A percentile compares a stretch with the other conserved stretches of the same genome.
Conservation (phyloP, 257 asterid genomes). For the Verbascum thapsus region DNA sequence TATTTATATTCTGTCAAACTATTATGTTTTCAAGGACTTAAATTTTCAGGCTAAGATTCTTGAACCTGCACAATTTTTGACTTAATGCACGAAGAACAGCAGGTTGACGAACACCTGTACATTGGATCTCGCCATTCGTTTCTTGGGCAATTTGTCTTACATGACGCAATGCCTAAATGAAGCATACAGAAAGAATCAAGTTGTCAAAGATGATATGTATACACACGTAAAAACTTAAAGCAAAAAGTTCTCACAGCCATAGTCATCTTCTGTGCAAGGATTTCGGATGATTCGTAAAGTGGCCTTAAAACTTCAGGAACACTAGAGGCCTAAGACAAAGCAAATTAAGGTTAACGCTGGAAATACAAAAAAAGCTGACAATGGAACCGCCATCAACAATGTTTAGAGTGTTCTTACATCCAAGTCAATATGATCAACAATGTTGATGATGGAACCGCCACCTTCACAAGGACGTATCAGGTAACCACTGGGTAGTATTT, state of each 20-base stretch:
- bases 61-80: conserved; percentile 77
- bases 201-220: neutral
- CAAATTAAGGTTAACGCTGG: neutral
- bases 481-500: conserved; percentile 77
- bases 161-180: conserved; percentile 65
- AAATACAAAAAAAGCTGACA: conserved; percentile 34
- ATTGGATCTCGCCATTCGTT: conserved; percentile 68
- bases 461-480: conserved; percentile 79
- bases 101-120: conserved; percentile 72
- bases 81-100: conserved; percentile 67
- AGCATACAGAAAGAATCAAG: neutral
- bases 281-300: conserved; percentile 73
- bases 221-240: neutral
- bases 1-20: neutral
- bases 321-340: conserved; percentile 50
- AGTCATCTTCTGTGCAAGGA: conserved; percentile 81
- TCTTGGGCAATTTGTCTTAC: conserved; percentile 77
- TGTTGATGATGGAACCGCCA: conserved; percentile 75
- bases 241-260: conserved; percentile 53
- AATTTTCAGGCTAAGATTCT: conserved; percentile 5
- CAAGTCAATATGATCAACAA: conserved; percentile 74
- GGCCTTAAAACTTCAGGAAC: conserved; percentile 85
- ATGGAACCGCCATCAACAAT: conserved; percentile 88
- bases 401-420: conserved; percentile 66
- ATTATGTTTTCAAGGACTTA: neutral